Evolutionary conservation across 345 rosid genomes (phyloP), one percentile per base, ranked within the genome.

Genomic region (Diplotaxis tenuifolia): DNA sequence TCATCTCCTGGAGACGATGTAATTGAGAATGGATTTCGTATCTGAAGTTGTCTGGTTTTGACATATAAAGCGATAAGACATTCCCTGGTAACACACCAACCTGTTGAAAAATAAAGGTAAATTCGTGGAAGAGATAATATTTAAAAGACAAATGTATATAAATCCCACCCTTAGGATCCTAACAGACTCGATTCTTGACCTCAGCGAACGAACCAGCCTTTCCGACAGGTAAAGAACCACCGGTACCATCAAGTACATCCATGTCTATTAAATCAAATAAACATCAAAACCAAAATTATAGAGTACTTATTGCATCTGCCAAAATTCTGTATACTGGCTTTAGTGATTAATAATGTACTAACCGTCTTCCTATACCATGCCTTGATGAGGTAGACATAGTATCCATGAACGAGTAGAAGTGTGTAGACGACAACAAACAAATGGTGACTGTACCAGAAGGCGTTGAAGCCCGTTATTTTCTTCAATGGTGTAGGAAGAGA

Each of bases 401-500:
- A 63, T 12, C 96, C 94, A 22, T 90, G 96, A 4, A 86, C 82
- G 25, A 90, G 4, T 21, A 90, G 92, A 60, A 88, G 78, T 1
- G 86, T 22, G 71, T 88, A 90, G 78, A 90, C 94, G 7, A 90
- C 79, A 74, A 88, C 71, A 74, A 90, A 88, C 62, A 90, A 80
- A 60, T 90, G 96, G 77, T 90, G 96, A 22, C 92, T 88, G 73
- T 90, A 88, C 96, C 96, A 90, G 65, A 90, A 90, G 54, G 92
- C 90, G 29, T 91, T 91, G 74, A 87, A 91, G 23, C 97, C 97
- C 0, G 90, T 87, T 40, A 91, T 84, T 62, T 84, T 91, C 85
- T 86, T 83, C 58, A 91, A 76, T 47, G 79, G 74, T 25, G 75
- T 73, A 11, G 94, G 94, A 63, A 90, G 78, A 34, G 15, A 3